phyloP scores from a whole-genome alignment of 139 green algal species.

The Chlamydomonas applanata region DNA sequence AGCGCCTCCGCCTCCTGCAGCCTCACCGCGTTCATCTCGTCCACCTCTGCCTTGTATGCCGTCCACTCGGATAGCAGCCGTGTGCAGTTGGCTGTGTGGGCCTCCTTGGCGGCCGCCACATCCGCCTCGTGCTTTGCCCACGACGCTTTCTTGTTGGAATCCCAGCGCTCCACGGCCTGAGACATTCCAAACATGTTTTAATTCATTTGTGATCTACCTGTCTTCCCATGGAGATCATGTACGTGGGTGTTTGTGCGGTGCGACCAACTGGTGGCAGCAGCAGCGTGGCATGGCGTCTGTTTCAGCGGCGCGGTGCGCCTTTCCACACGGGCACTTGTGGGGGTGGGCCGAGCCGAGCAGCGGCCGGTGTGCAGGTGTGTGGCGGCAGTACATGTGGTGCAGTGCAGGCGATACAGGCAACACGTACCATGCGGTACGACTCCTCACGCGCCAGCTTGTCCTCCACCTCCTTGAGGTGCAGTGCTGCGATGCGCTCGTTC shows the following conservation, averaged over 20 bases:
- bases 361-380: too few relatives aligned
- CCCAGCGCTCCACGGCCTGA: slow-evolving; percentile 14
- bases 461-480: slow-evolving; percentile 31
- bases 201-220: too few relatives aligned
- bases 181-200: not conserved
- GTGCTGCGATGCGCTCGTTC: slow-evolving; percentile 27
- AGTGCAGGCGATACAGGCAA: not conserved
- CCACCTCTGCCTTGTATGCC: slow-evolving; percentile 15
- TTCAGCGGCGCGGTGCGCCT: too few relatives aligned
- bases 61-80: slow-evolving; percentile 19
- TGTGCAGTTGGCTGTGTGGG: slow-evolving; percentile 10
- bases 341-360: too few relatives aligned
- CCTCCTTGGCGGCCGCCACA: not conserved
- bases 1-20: slow-evolving; percentile 29
- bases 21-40: slow-evolving; percentile 26
- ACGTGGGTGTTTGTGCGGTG: too few relatives aligned
- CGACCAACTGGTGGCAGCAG: too few relatives aligned
- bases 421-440: not conserved
- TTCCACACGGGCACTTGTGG: too few relatives aligned
- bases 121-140: slow-evolving; percentile 14
- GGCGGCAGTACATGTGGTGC: too few relatives aligned
- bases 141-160: not conserved
- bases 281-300: too few relatives aligned
- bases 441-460: slow-evolving; percentile 21
- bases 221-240: too few relatives aligned